These are phyloP conservation scores for Agrostemma githago DNA, from an alignment of 148 eudicot genomes.

Conservation along the genomic window DNA sequence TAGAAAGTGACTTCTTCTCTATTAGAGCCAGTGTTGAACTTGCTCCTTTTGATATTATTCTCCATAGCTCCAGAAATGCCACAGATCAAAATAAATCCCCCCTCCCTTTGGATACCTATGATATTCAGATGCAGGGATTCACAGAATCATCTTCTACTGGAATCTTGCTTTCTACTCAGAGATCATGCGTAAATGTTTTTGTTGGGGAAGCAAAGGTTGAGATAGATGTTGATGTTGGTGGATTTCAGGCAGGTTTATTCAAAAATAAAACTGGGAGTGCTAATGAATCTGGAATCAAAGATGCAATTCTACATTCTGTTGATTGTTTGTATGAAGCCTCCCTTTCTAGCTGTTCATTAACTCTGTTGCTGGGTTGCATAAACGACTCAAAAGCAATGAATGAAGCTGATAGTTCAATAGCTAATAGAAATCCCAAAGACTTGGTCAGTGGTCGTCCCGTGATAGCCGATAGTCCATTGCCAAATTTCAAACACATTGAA, in stretches of 20 bases:
- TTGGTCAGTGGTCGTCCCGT: conserved; percentile 22
- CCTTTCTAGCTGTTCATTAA: conserved; percentile 42
- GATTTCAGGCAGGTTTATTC: conserved; percentile 37
- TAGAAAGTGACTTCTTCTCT: conserved; percentile 20
- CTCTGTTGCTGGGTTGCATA: conserved; percentile 37
- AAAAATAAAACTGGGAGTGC: conserved; percentile 31
- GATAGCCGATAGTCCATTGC: conserved; percentile 25
- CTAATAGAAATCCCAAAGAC: conserved; percentile 20
- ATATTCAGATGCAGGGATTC: conserved; percentile 34
- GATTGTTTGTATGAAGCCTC: conserved; percentile 62
- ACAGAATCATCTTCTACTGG: conserved; percentile 46
- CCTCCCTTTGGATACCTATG: conserved; percentile 21
- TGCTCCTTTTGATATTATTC: conserved; percentile 41
- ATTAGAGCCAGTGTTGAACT: conserved; percentile 45
- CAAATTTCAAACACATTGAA: conserved; percentile 15
- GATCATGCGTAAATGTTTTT: conserved; percentile 28
- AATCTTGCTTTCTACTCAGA: conserved; percentile 44
- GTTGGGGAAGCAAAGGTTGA: conserved; percentile 41
- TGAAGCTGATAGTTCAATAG: conserved; percentile 33
- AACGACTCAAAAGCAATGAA: conserved; percentile 24
- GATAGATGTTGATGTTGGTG: conserved; percentile 37
- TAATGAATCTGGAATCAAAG: conserved; percentile 34
- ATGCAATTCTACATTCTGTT: conserved; percentile 31
- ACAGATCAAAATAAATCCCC: conserved; percentile 24
- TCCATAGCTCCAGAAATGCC: conserved; percentile 54